These are phyloP conservation scores for Umbelopsis vinacea DNA, from an alignment of 192 early-diverging fungal genomes.

Conservation along the genomic window DNA sequence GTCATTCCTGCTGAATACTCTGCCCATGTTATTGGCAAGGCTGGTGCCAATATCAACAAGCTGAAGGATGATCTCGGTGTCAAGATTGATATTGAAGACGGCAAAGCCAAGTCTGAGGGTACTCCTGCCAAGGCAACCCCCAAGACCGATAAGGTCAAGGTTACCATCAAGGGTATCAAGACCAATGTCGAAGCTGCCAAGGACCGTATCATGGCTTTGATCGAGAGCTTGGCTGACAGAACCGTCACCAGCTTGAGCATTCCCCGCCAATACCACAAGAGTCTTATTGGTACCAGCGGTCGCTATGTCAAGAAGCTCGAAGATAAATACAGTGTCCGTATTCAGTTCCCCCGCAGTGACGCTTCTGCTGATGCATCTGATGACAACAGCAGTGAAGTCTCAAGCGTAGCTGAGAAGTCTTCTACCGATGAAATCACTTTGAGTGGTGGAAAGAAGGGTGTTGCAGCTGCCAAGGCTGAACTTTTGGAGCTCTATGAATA, in stretches of 20 bases:
- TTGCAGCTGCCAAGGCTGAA: constrained; percentile 77
- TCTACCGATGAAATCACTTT: constrained; percentile 74
- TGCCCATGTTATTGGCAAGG: constrained; percentile 88
- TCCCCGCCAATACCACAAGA: constrained; percentile 66
- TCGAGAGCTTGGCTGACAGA: constrained; percentile 72
- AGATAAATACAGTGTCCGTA: constrained; percentile 75
- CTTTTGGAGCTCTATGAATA: constrained; percentile 83
- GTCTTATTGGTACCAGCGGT: constrained; percentile 73
- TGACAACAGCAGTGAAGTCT: constrained; percentile 16
- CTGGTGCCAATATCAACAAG: constrained; percentile 80
- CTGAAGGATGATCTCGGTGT: constrained; percentile 80
- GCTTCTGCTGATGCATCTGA: constrained; percentile 50
- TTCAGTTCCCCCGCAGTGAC: constrained; percentile 67
- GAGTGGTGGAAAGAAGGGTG: constrained; percentile 83
- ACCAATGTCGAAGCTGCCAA: constrained; percentile 75
- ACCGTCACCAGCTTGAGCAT: constrained; percentile 59
- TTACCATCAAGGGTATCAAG: constrained; percentile 80
- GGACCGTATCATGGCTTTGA: constrained; percentile 66
- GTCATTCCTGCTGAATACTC: constrained; percentile 69
- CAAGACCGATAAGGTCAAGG: constrained; percentile 53
- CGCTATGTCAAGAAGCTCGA: constrained; percentile 74
- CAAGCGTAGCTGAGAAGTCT: constrained; percentile 42
- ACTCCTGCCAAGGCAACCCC: constrained; percentile 23
- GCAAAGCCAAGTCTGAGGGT: constrained; percentile 41
- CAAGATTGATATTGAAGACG: constrained; percentile 62